Evolutionary conservation across 352 stramenopile genomes (phyloP), one percentile per base, ranked within the genome.

Genomic region (Globisporangium paroecandrum): DNA sequence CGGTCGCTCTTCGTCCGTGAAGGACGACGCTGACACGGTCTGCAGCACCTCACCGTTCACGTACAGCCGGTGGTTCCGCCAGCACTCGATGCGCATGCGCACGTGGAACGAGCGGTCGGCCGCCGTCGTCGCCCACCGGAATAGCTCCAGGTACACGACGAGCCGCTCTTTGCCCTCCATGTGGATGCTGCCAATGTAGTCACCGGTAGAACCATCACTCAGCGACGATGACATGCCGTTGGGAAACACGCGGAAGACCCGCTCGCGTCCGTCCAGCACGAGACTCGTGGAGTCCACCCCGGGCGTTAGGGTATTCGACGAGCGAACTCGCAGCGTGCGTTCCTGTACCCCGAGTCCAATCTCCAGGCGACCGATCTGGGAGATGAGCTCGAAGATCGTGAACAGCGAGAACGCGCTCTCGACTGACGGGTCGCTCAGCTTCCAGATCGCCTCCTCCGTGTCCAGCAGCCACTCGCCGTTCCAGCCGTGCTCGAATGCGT

Each of bases 151-250:
- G 41, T 84, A 82, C n/a, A 81, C 67, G 3, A 83, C 69, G 1
- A 90, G 62, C 18, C 74, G 69, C 5, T 79, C 71, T 12, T 76
- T 68, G 7, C 63, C 69, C 53, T 89, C 78, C 22, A 83, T 70
- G n/a, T 77, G 77, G 55, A 89, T 83, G 55, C 77, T 74, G 13
- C 76, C 84, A 32, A 87, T 65, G 60, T 93, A 93, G 71, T 93
- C 83, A 29, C 85, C 85, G 2, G 60, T 56, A 7, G 58, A 68
- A 0, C 72, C 71, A 38, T 66, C 71, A 29, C 62, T 63, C 27
- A 77, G 70, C 25, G 64, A 71, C 24, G 82, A 77, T 27, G 80
- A 64, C 41, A 78, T 65, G 51, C 85, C 85, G 65, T 90, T 87
- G 25, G 78, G 74, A 20, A 86, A 80, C 25, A 85, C 57, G 4